Evolutionary conservation across 176 grass and related monocot species (phyloP).

Genomic region (Puccinellia tenuiflora): DNA sequence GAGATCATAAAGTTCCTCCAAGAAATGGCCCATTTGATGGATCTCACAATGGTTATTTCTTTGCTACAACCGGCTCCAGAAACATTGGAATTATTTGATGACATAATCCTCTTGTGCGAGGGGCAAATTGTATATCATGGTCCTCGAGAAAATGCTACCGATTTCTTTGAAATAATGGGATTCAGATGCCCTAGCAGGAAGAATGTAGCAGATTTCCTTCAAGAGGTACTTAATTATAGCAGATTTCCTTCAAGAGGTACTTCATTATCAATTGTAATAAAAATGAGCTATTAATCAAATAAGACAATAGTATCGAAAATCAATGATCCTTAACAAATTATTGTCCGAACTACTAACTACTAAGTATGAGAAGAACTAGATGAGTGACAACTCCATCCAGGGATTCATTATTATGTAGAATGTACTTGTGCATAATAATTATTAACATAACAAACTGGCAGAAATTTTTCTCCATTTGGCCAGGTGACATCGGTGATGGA

Average conservation of each 20-base stretch:
- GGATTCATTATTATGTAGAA: background rate
- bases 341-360: background rate
- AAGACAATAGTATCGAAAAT: background rate
- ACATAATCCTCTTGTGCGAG: no score
- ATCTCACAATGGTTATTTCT: no score
- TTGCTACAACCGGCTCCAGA: no score
- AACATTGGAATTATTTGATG: no score
- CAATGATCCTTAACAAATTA: background rate
- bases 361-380: background rate
- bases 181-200: constrained; percentile 79
- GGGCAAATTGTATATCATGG: no score
- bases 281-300: background rate
- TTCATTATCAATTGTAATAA: background rate
- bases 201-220: constrained; percentile 81
- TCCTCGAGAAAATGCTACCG: no score
- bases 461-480: background rate
- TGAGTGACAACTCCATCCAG: background rate
- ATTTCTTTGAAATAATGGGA: no score
- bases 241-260: constrained; percentile 92
- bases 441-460: background rate
- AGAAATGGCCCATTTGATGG: constrained; percentile 67
- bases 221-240: constrained; percentile 66
- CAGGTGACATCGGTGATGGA: constrained; percentile 74
- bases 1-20: constrained; percentile 67
- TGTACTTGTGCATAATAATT: background rate